Base-by-base conservation (phyloP, 1,284 basidiomycete genomes). In the Irpex rosettiformis region DNA sequence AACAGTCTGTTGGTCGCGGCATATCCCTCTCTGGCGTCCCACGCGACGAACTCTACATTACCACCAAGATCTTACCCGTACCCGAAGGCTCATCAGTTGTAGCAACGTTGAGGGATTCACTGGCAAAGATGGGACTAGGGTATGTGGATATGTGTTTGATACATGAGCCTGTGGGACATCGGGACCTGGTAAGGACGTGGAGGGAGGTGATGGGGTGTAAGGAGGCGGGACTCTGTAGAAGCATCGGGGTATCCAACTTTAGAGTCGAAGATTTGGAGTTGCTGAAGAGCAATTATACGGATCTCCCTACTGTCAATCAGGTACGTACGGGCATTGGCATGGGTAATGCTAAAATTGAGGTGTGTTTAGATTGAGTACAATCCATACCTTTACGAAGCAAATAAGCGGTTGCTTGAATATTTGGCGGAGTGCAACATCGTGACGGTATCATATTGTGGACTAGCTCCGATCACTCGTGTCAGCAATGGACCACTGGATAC, bases 191-290 rank as follows among this genome's bases (percentile, higher is more conserved):
- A 64, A 72, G 77, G 30, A 69, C 80, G 55, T 94, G 91, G 91
- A 78, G 79, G 58, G 79, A 77, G 3, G 80, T 93, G 80, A 89
- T 91, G 67, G 79, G 79, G 55, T 73, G 86, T 52, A 78, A 86
- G 69, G 71, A 70, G 40, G 81, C 81, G 25, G 88, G 89, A 2
- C 72, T 91, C 47, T 75, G 88, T 30, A 87, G 79, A 69, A 85
- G 83, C 25, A 89, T 94, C 59, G 93, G 93, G 2, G 90, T 95
- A 16, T 89, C 86, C 58, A 94, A 94, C 73, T 93, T 87, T 70
- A 78, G 76, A 16, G 76, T 85, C 16, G 73, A 81, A 57, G 79
- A 93, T 64, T 71, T 94, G 45, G 72, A 84, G 59, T 79, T 80
- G 47, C 92, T 33, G 67, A 88, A 28, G 76, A 79, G 42, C 77